Conservation (phyloP, 2,329 filamentous ascomycete genomes). For the Cordyceps cicadae region DNA sequence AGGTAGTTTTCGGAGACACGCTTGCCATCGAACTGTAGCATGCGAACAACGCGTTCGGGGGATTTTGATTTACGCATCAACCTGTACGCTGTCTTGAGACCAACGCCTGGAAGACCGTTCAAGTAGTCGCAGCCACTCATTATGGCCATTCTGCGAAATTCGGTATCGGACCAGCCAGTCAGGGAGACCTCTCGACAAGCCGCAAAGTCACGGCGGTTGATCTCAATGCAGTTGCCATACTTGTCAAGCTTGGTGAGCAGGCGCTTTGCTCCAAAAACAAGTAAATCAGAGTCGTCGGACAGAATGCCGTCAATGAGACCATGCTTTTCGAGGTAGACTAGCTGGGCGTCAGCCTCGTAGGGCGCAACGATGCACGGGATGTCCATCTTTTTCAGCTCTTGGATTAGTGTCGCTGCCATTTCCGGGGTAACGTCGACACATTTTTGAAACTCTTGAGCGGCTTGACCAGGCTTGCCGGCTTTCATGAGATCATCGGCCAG, state of each 20-base stretch:
- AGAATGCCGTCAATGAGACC: slow-evolving; percentile 81
- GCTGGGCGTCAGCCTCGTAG: slow-evolving; percentile 94
- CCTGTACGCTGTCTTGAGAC: slow-evolving; percentile 87
- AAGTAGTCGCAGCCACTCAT: slow-evolving; percentile 95
- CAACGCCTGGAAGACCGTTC: slow-evolving; percentile 74
- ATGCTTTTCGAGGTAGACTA: slow-evolving; percentile 84
- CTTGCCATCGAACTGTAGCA: slow-evolving; percentile 84
- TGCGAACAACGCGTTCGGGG: slow-evolving; percentile 71
- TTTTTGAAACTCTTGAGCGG: slow-evolving; percentile 83
- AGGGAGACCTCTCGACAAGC: slow-evolving; percentile 81
- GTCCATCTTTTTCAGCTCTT: slow-evolving; percentile 73
- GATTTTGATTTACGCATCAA: slow-evolving; percentile 85
- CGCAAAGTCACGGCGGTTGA: slow-evolving; percentile 82
- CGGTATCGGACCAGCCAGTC: slow-evolving; percentile 81
- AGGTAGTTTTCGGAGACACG: slow-evolving; percentile 76
- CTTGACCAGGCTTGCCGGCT: slow-evolving; percentile 72
- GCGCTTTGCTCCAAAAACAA: slow-evolving; percentile 89
- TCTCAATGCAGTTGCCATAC: slow-evolving; percentile 86
- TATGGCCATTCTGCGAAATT: slow-evolving; percentile 94
- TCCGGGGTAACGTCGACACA: slow-evolving; percentile 91
- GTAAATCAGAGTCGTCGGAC: slow-evolving; percentile 90
- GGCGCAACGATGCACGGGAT: slow-evolving; percentile 89
- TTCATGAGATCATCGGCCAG: slow-evolving; percentile 70
- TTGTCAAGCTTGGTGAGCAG: slow-evolving; percentile 91
- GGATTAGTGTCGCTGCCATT: slow-evolving; percentile 88